Evolutionary conservation across 805 yeast genomes (phyloP).

Genomic region (Candida taoyuanica): DNA sequence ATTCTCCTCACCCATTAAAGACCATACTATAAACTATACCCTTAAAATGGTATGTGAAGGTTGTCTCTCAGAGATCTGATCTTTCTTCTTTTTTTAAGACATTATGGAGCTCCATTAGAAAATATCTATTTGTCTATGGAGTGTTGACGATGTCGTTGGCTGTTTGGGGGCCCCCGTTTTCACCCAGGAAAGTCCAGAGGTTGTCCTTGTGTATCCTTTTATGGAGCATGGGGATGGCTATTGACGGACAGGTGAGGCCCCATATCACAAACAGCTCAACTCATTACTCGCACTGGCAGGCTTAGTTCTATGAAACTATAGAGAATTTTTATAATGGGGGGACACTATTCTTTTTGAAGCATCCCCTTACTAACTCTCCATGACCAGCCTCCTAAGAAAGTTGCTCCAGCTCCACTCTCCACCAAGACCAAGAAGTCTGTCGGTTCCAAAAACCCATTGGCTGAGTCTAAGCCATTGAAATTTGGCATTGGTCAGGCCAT

Average conservation of each 20-base stretch:
- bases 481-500: conserved; percentile 95
- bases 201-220: no score
- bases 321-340: no score
- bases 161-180: neutral
- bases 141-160: conserved; percentile 28
- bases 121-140: conserved; percentile 7
- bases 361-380: no score
- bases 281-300: neutral
- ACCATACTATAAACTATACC: no score
- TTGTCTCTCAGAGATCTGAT: no score
- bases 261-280: neutral
- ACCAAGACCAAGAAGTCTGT: conserved; percentile 54
- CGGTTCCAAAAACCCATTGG: conserved; percentile 78
- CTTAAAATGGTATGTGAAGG: conserved; percentile 9
- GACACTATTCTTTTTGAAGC: no score
- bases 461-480: conserved; percentile 86
- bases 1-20: neutral
- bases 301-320: no score
- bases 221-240: neutral
- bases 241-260: neutral
- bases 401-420: conserved; percentile 98
- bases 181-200: neutral
- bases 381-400: conserved; percentile 58
- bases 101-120: conserved; percentile 26
- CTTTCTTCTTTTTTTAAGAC: no score